Percentiles rank a stretch among this genome's conserved stretches.
Conservation (phyloP, 2,329 filamentous ascomycete species). For the Penicillium sp. region DNA sequence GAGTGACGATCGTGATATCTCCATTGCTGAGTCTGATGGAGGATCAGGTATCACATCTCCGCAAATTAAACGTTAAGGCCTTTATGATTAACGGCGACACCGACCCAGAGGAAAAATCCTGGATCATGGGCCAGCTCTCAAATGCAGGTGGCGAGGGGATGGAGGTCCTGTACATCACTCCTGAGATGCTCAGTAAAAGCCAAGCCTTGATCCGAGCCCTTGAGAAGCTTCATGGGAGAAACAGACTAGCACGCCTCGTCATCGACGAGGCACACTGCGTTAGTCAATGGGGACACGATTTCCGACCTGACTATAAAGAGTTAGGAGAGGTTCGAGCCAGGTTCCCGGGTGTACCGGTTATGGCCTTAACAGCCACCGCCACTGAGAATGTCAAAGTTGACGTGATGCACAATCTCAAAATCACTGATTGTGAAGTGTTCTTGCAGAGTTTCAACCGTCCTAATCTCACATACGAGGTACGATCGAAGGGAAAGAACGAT, state of each 20-base stretch:
- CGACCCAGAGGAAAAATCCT: slow-evolving; percentile 58
- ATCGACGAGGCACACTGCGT: slow-evolving; percentile 99
- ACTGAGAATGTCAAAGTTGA: slow-evolving; percentile 91
- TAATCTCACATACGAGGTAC: slow-evolving; percentile 86
- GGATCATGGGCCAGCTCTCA: slow-evolving; percentile 64
- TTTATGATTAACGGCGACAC: slow-evolving; percentile 79
- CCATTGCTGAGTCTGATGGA: slow-evolving; percentile 95
- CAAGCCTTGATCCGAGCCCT: slow-evolving; percentile 64
- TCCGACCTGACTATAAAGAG: slow-evolving; percentile 90
- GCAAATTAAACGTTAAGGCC: slow-evolving; percentile 71
- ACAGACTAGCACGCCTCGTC: slow-evolving; percentile 81
- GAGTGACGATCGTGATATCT: slow-evolving; percentile 92
- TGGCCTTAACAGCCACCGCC: slow-evolving; percentile 93
- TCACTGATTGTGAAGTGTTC: slow-evolving; percentile 73
- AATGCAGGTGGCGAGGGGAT: slow-evolving; percentile 69
- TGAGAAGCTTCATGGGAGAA: slow-evolving; percentile 63
- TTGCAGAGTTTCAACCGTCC: slow-evolving; percentile 96
- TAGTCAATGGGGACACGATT: slow-evolving; percentile 98
- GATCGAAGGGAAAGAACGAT: slow-evolving; percentile 63
- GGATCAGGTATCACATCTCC: slow-evolving; percentile 86
- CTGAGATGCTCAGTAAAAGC: slow-evolving; percentile 92
- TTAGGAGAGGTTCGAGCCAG: slow-evolving; percentile 70
- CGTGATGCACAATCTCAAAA: slow-evolving; percentile 85
- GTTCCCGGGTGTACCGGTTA: slow-evolving; percentile 79
- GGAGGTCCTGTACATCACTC: slow-evolving; percentile 90